Evolutionary conservation across 495 filamentous ascomycete species (phyloP).

Genomic region (Neurospora sp.): DNA sequence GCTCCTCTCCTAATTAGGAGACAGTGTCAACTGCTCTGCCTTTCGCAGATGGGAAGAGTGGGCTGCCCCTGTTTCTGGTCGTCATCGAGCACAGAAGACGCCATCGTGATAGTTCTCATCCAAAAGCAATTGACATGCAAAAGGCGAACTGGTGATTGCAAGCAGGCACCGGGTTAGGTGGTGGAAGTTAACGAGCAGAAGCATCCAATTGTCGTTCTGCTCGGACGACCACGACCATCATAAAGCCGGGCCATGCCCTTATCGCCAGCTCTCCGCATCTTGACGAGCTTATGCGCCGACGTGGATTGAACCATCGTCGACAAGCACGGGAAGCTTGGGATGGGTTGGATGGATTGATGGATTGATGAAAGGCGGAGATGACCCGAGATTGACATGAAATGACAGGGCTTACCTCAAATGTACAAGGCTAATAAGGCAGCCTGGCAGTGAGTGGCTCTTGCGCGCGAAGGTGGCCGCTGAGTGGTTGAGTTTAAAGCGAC

Average conservation of each 20-base stretch:
- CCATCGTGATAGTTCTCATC: neutral
- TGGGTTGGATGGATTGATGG: neutral
- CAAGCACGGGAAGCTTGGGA: neutral
- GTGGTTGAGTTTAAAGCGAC: conserved; percentile 1
- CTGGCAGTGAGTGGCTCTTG: neutral
- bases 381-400: neutral
- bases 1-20: neutral
- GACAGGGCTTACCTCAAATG: neutral
- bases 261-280: neutral
- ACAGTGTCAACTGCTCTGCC: neutral
- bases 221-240: neutral
- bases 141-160: neutral
- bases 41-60: neutral
- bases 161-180: neutral
- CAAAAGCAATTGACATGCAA: neutral
- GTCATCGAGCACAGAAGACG: neutral
- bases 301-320: neutral
- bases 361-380: neutral
- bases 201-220: neutral
- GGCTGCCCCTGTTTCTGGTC: neutral
- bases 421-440: neutral
- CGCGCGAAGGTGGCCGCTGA: neutral
- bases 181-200: neutral
- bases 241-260: neutral
- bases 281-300: neutral